Evolutionary conservation across 129 eudicot species (phyloP).

Genomic region (Saposhnikovia divaricata): DNA sequence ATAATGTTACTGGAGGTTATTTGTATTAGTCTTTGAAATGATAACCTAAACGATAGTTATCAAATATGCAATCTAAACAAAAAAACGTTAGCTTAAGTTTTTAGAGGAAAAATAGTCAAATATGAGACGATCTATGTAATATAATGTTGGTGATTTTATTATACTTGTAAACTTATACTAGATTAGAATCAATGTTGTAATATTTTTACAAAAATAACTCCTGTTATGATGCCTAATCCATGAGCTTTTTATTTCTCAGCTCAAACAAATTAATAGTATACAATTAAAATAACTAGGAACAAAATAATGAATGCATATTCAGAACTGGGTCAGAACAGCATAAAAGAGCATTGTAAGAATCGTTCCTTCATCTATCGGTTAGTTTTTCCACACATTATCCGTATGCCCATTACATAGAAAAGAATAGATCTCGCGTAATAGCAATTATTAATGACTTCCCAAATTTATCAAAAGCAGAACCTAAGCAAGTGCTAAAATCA

Average conservation of each 20-base stretch:
- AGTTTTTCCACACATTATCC: not conserved
- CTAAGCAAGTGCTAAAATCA: too few relatives aligned
- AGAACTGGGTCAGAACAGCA: not conserved
- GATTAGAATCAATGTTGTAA: not conserved
- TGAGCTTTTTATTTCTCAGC: not conserved
- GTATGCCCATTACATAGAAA: not conserved
- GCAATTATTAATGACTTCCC: not conserved
- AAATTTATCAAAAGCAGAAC: too few relatives aligned
- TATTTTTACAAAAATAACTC: not conserved
- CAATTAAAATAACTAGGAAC: not conserved
- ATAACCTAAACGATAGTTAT: not conserved
- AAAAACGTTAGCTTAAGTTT: not conserved
- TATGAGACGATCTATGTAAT: not conserved
- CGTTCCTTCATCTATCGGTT: not conserved
- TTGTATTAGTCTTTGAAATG: not conserved
- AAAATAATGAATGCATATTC: not conserved
- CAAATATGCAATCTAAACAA: not conserved
- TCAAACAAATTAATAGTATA: not conserved
- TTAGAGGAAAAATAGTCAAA: not conserved
- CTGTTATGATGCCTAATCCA: not conserved
- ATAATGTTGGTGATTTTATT: not conserved
- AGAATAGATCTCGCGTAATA: not conserved
- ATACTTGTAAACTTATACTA: not conserved
- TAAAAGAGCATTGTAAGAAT: not conserved
- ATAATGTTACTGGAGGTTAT: not conserved